Base-by-base conservation (phyloP, 129 eudicot genomes). In the Lactuca saligna region DNA sequence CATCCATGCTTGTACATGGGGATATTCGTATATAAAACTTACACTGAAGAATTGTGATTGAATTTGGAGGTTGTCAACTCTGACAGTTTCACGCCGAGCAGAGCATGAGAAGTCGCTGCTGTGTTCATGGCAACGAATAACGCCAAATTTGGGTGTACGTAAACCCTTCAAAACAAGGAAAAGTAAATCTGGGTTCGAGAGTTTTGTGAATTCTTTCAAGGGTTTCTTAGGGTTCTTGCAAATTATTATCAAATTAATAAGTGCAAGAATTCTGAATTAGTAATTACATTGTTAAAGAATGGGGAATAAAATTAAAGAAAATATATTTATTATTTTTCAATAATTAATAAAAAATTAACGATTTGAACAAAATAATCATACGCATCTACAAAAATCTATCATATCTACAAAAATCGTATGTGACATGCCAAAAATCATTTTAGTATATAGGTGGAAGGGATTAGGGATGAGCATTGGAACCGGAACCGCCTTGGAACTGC, bases 31-130 rank as follows among this genome's bases (percentile, higher is more conserved):
- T 33, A 66, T 10, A 37, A 55, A 68, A 68, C 73, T 55, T 68
- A 68, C 73, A 68, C 14, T 1, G 73, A 55, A 17, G 54, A 68
- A 16, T 68, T 68, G 29, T 57, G 63, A 8, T 17, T 54, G 54
- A 54, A 35, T 15, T 49, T 68, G 50, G 73, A 54, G 25, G 63
- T 12, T 37, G 31, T 33, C n/a, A 3, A 50, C 53, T 66, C 35
- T 37, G 63, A 38, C 25, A 44, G 50, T 34, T 67, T 34, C 35
- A 53, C 50, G 49, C 61, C 51, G 34, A 51, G 63, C 0, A 55
- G 63, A 39, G 54, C 41, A 38, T 17, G 49, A 68, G 54, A 68
- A 48, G 49, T 54, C 41, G 15, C 37, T 68, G 63, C 20, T 55
- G 63, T 12, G 15, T 68, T 55, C 63, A 54, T 55, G 51, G 51